Evolutionary conservation across 169 alveolate genomes (phyloP), one percentile per base, ranked within the genome.

Genomic region (Babesia caballi): DNA sequence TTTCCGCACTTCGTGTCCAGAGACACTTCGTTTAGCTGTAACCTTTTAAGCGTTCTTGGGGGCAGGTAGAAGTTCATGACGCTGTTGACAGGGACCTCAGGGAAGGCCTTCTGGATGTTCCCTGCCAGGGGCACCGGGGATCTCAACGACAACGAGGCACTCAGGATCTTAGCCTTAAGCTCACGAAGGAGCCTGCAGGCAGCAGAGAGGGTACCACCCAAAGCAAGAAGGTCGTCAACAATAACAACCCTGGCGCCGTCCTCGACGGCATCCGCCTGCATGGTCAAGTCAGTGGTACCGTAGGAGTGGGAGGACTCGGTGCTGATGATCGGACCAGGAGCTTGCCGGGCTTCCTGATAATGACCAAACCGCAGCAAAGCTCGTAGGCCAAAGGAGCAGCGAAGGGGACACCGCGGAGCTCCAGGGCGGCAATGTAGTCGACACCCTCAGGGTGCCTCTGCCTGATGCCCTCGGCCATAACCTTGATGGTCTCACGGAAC

Each of bases 371-470:
- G 32, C 23, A n/a, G 8, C 47, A 15, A 4, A 54, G 28, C 28
- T 21, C 47, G 47, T 54, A 54, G 14, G 65, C 65, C 4, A 54
- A 21, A 2, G 65, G 30, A 0, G 65, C 27, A 12, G 27, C 65
- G 7, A 54, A 54, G 47, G 65, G 65, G 14, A 54, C 65, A 28
- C 65, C 65, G 4, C 50, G 42, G n/a, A 54, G 47, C 27, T 54
- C 65, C 23, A 54, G 7, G 25, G 33, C 42, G 6, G 65, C 65
- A 12, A 54, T 23, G 28, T 54, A 54, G 28, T 54, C 65, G 28
- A 54, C 42, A 7, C 65, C 65, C 15, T 38, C 65, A 1, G 65
- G 65, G 65, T 19, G 28, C 28, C 30, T 23, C 47, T 54, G 41
- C 65, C 42, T 35, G 30, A 54, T 23, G 17, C 47, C 32, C 27